These are phyloP conservation scores for Diplodia corticola DNA, from an alignment of 2,329 filamentous ascomycete species.

Conservation along the genomic window DNA sequence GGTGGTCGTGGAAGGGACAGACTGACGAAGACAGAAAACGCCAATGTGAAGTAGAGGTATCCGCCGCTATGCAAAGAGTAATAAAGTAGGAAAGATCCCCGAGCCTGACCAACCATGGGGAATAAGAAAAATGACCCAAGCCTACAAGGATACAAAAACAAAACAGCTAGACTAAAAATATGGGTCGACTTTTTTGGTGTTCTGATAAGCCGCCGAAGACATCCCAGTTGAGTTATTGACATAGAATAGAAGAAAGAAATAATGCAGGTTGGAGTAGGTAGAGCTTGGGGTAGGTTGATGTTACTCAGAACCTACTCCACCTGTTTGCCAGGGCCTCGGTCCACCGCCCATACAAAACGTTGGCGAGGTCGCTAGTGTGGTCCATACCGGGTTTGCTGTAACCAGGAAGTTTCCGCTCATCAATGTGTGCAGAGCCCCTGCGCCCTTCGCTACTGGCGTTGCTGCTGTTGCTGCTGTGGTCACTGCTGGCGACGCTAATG, in stretches of 20 bases:
- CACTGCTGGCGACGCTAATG: constrained; percentile 24
- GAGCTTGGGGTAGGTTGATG: too few species aligned
- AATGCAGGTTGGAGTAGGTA: background rate
- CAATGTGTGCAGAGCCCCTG: constrained; percentile 40
- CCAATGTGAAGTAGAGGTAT: background rate
- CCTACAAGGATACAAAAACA: constrained; percentile 9
- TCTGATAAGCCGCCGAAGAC: background rate
- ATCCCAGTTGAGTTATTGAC: background rate
- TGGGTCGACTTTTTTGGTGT: background rate
- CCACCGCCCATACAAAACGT: constrained; percentile 91
- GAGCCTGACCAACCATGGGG: background rate
- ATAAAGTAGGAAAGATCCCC: background rate
- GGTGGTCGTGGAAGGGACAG: background rate
- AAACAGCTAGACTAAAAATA: background rate
- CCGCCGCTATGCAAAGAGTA: constrained; percentile 11
- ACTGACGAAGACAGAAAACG: background rate
- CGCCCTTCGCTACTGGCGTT: background rate
- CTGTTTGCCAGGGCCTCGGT: constrained; percentile 69
- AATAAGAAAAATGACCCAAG: background rate
- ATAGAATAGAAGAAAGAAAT: background rate
- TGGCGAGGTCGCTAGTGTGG: constrained; percentile 83
- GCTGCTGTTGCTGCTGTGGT: constrained; percentile 22
- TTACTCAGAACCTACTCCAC: constrained; percentile 38
- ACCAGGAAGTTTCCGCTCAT: constrained; percentile 58
- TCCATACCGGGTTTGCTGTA: constrained; percentile 75